Evolutionary conservation across 805 yeast genomes (phyloP).

Genomic region (Ogataea parapolymorpha): DNA sequence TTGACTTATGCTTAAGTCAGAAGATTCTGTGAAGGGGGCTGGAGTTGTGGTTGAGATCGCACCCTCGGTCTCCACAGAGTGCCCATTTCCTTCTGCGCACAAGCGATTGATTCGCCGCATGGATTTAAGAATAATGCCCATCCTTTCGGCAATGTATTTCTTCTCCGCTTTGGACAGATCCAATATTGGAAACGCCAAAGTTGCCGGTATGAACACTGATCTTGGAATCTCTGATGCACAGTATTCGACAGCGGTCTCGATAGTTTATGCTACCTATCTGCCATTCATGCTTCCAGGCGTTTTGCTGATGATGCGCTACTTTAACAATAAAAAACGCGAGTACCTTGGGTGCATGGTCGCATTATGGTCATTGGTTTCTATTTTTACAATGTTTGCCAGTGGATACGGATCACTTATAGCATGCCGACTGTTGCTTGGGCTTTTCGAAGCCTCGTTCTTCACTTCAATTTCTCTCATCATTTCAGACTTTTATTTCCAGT

Average conservation of each 20-base stretch:
- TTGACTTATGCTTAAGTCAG: not conserved
- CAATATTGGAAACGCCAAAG: conserved; percentile 42
- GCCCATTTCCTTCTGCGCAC: conserved; percentile 23
- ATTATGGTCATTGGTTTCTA: conserved; percentile 40
- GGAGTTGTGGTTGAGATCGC: not conserved
- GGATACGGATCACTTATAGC: conserved; percentile 39
- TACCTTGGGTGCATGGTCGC: conserved; percentile 36
- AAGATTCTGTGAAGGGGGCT: not conserved
- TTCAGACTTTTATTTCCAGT: conserved; percentile 16
- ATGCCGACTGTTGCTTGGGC: conserved; percentile 38
- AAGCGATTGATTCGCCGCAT: conserved; percentile 38
- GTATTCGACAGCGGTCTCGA: conserved; percentile 40
- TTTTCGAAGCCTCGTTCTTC: conserved; percentile 41
- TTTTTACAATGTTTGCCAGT: conserved; percentile 41
- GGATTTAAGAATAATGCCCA: conserved; percentile 42
- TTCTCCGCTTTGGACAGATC: conserved; percentile 44
- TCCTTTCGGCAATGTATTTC: conserved; percentile 39
- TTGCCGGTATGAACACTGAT: conserved; percentile 42
- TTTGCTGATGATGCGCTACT: conserved; percentile 38
- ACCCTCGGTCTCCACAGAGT: not conserved
- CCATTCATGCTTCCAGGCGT: conserved; percentile 39
- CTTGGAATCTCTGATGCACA: conserved; percentile 37
- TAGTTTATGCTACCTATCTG: conserved; percentile 42
- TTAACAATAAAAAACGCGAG: conserved; percentile 36
- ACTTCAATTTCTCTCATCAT: conserved; percentile 18